Evolutionary conservation across 2,329 filamentous ascomycete species (phyloP).

Genomic region (Pyrenochaeta sp.): DNA sequence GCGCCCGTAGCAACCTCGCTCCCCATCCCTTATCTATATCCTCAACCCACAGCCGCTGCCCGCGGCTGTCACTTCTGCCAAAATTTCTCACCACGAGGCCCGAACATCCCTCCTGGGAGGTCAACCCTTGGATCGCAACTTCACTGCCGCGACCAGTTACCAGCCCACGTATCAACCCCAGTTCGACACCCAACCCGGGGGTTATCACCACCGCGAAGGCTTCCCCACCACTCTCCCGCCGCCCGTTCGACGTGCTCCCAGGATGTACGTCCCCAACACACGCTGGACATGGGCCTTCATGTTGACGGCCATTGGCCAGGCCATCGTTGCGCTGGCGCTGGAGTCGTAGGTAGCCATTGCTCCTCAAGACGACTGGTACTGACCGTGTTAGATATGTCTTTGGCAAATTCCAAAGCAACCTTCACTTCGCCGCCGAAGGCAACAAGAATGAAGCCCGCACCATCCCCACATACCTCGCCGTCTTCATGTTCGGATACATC

Average conservation of each 20-base stretch:
- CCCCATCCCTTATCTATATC: conserved; percentile 23
- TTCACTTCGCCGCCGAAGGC: conserved; percentile 52
- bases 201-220: conserved; percentile 52
- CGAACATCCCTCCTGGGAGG: conserved; percentile 67
- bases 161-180: conserved; percentile 51
- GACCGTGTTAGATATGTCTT: conserved; percentile 78
- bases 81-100: conserved; percentile 64
- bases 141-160: conserved; percentile 51
- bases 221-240: conserved; percentile 52
- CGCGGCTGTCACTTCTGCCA: conserved; percentile 50
- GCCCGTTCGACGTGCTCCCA: conserved; percentile 40
- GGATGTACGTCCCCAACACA: conserved; percentile 79
- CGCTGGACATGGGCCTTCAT: conserved; percentile 91
- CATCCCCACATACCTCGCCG: conserved; percentile 92
- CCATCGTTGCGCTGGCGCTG: conserved; percentile 78
- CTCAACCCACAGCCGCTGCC: conserved; percentile 40
- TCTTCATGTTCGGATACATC: conserved; percentile 97
- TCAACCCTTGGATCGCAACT: conserved; percentile 60
- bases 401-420: conserved; percentile 76
- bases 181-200: conserved; percentile 59
- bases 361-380: conserved; percentile 13
- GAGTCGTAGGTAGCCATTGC: conserved; percentile 74
- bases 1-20: conserved; percentile 15
- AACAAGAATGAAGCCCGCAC: conserved; percentile 60
- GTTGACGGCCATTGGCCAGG: conserved; percentile 75